These are phyloP conservation scores for Suillus bovinus DNA, from an alignment of 768 basidiomycete species.

Conservation along the genomic window DNA sequence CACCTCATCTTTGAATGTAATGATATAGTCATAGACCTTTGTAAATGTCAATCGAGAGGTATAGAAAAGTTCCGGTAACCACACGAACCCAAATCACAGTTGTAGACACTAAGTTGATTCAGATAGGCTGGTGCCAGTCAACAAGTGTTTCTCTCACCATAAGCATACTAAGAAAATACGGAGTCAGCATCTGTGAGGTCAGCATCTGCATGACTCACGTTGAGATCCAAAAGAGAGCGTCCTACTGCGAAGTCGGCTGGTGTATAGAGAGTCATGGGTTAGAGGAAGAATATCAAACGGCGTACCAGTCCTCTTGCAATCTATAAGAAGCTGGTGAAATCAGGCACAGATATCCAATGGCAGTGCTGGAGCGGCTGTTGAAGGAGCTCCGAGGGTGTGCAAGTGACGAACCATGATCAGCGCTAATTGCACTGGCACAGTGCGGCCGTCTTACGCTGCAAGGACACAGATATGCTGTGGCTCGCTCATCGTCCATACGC, in stretches of 20 bases:
- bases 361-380: not conserved
- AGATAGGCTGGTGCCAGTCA: not conserved
- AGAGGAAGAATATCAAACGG: not conserved
- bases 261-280: not conserved
- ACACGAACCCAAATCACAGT: conserved; percentile 3
- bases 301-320: not conserved
- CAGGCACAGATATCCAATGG: not conserved
- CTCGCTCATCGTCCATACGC: not conserved
- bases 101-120: conserved; percentile 3
- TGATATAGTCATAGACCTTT: conserved; percentile 8
- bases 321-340: not conserved
- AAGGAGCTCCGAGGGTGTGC: too few relatives aligned
- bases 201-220: not conserved
- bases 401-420: too few relatives aligned
- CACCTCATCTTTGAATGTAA: conserved; percentile 3
- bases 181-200: not conserved
- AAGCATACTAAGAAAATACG: not conserved
- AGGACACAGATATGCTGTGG: not conserved
- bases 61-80: not conserved
- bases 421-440: too few relatives aligned
- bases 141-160: conserved; percentile 4
- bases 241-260: not conserved
- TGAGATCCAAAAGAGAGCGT: not conserved
- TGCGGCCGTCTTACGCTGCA: too few relatives aligned
- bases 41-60: not conserved